Percentiles rank a stretch among this genome's conserved stretches.
Evolutionary conservation across 495 filamentous ascomycete genomes (phyloP).

Genomic region (Thermothielavioides terrestris): DNA sequence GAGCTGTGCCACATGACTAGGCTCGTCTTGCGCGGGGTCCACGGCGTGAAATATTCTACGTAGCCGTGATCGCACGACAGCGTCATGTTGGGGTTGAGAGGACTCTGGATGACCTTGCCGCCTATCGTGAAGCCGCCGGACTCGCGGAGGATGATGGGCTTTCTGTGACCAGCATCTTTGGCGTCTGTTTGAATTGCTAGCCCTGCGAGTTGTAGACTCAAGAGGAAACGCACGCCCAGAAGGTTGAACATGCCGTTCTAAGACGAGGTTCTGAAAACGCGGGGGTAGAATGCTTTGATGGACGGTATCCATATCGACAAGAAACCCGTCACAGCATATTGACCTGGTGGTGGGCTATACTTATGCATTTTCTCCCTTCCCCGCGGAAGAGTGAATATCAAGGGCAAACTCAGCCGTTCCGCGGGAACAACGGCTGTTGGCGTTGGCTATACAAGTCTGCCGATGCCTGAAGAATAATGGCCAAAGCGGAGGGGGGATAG

Average conservation of each 20-base stretch:
- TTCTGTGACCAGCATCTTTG: neutral
- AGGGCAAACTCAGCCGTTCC: too few relatives aligned
- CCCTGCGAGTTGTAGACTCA: neutral
- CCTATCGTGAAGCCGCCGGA: constrained; percentile 35
- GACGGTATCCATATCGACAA: too few relatives aligned
- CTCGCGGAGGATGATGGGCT: constrained; percentile 31
- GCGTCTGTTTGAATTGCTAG: neutral
- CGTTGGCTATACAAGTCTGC: too few relatives aligned
- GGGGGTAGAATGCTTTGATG: too few relatives aligned
- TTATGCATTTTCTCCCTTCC: too few relatives aligned
- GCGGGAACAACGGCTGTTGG: too few relatives aligned
- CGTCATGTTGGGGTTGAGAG: constrained; percentile 25
- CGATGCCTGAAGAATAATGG: too few relatives aligned
- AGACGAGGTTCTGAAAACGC: too few relatives aligned
- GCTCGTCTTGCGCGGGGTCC: constrained; percentile 33
- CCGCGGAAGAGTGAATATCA: too few relatives aligned
- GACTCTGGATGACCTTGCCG: constrained; percentile 27
- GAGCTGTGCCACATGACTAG: constrained; percentile 45
- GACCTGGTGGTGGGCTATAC: too few relatives aligned
- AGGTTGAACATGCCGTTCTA: neutral
- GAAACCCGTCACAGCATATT: too few relatives aligned
- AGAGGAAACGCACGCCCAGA: neutral
- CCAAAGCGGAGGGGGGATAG: too few relatives aligned
- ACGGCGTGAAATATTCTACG: constrained; percentile 44
- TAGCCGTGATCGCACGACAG: constrained; percentile 44